phyloP scores from a whole-genome alignment of 495 filamentous ascomycete species.

The Podospora pseudopauciseta region DNA sequence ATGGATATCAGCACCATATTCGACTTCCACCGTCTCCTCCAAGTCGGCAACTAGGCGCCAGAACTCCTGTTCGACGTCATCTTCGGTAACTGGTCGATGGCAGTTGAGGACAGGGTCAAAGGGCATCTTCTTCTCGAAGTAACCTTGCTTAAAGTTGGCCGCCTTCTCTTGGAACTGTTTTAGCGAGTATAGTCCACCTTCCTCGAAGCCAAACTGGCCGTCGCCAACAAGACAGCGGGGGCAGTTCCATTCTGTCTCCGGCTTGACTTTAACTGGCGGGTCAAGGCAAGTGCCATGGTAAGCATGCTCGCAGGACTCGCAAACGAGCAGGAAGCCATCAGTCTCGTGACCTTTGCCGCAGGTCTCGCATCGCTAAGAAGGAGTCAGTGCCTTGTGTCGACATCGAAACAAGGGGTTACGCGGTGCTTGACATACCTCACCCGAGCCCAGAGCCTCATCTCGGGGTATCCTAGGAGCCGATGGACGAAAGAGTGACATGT shows the following conservation, averaged over 20 bases:
- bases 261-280: slow-evolving; percentile 70
- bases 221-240: slow-evolving; percentile 93
- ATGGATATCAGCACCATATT: slow-evolving; percentile 98
- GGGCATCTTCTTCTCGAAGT: slow-evolving; percentile 88
- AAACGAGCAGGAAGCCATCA: slow-evolving; percentile 62
- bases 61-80: slow-evolving; percentile 95
- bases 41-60: slow-evolving; percentile 91
- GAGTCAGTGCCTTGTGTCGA: slow-evolving; percentile 23
- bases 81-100: slow-evolving; percentile 77
- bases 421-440: slow-evolving; percentile 59
- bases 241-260: slow-evolving; percentile 94
- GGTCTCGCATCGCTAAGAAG: slow-evolving; percentile 70
- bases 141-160: slow-evolving; percentile 85
- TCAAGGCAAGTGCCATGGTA: slow-evolving; percentile 90
- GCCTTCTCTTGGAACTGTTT: slow-evolving; percentile 97
- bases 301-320: slow-evolving; percentile 86
- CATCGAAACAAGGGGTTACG: neutral
- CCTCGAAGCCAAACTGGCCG: slow-evolving; percentile 95
- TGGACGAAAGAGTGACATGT: slow-evolving; percentile 91
- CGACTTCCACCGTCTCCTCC: slow-evolving; percentile 93
- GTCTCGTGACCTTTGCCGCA: slow-evolving; percentile 78
- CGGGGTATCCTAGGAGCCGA: slow-evolving; percentile 65
- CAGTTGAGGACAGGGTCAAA: slow-evolving; percentile 81
- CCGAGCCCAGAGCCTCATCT: slow-evolving; percentile 64
- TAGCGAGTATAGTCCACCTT: slow-evolving; percentile 93